phyloP scores from a whole-genome alignment of 352 stramenopile species.

The Blastocystis sp. region DNA sequence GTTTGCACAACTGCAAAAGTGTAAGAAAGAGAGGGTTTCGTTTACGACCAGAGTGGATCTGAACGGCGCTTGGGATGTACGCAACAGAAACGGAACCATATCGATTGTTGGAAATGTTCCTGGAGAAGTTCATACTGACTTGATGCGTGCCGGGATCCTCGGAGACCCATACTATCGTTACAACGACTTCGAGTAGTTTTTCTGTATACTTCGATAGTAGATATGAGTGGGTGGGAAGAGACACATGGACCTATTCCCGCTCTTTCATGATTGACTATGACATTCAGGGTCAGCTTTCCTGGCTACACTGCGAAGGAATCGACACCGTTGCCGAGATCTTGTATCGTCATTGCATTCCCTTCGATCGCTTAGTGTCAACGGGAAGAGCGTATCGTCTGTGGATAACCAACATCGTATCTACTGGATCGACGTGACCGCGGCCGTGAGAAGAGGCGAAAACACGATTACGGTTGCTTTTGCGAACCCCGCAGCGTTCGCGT shows the following conservation, averaged over 20 bases:
- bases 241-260: slow-evolving; percentile 66
- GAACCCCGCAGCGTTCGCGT: slow-evolving; percentile 64
- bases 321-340: slow-evolving; percentile 69
- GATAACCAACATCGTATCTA: slow-evolving; percentile 69
- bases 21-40: neutral
- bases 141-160: slow-evolving; percentile 67
- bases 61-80: slow-evolving; percentile 29
- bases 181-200: slow-evolving; percentile 66
- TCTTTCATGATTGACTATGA: slow-evolving; percentile 58
- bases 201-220: neutral
- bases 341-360: slow-evolving; percentile 58
- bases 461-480: slow-evolving; percentile 65
- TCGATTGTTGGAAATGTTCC: slow-evolving; percentile 60
- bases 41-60: slow-evolving; percentile 13
- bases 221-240: slow-evolving; percentile 64
- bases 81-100: slow-evolving; percentile 21
- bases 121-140: slow-evolving; percentile 68
- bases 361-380: slow-evolving; percentile 63
- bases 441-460: slow-evolving; percentile 61
- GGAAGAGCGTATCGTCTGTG: slow-evolving; percentile 62
- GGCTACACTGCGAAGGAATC: slow-evolving; percentile 62
- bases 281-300: slow-evolving; percentile 60
- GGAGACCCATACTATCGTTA: slow-evolving; percentile 67
- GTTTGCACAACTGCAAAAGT: neutral
- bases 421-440: slow-evolving; percentile 60